Evolutionary conservation across 1,284 basidiomycete genomes (phyloP), one percentile per base, ranked within the genome.

Genomic region (Peniophora sp.): DNA sequence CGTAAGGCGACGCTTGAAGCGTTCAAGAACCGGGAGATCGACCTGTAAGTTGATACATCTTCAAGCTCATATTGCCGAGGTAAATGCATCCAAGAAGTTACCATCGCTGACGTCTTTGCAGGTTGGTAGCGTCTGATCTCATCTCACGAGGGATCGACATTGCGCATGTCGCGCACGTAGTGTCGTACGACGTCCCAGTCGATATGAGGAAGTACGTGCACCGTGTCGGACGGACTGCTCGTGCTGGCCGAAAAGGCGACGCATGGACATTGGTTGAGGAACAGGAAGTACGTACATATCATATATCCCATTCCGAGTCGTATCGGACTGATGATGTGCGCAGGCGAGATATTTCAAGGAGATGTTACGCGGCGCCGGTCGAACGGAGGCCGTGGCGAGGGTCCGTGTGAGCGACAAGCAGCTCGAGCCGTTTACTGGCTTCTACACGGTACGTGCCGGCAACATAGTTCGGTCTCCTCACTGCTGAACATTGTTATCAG

Each of bases 121-220:
- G 93, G 55, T 73, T 99, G 17, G 79, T 99, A 9, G 97, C 92
- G 63, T 98, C 95, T 2, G 96, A 99, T 70, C 74, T 99, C 17
- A 91, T 98, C 54, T 91, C 96, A 9, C 83, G 97, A 55, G 97
- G 96, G n/a, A 93, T 98, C 53, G 97, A 99, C 65, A 87, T 99
- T 52, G 89, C 85, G 48, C 81, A 90, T 53, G 92, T 98, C 44
- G 80, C 83, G 11, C 89, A 97, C 67, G 96, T 98, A 25, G 79
- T 99, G 38, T 93, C 85, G 56, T 98, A 98, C 67, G 96, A 98
- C 66, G 85, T 85, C 2, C 95, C 96, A 1, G 79, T 97, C n/a
- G 96, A 98, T 63, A 91, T 97, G 79, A 82, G 92, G 48, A 98
- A 98, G 67, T 98, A 99, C 63, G 91, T 99, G 17, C 96, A 99